Evolutionary conservation across 768 basidiomycete species (phyloP), one percentile per base, ranked within the genome.

Genomic region (Tubosaeta sp.): DNA sequence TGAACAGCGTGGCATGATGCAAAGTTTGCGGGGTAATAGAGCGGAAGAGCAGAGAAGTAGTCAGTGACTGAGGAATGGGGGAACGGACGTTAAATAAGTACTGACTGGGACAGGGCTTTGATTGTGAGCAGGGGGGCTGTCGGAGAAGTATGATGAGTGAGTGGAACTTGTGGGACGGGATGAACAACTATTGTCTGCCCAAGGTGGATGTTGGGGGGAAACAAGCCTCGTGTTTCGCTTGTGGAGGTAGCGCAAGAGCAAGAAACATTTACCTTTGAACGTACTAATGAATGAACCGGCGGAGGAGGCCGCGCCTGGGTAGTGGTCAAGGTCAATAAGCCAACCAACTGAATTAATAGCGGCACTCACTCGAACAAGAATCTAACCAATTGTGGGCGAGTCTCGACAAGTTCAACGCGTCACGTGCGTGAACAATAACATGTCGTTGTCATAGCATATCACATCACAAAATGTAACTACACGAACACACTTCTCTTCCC

Each of bases 281-380:
- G 59, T 67, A 61, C 71, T 72, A 84, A 83, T 57, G 84, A 86
- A 64, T 69, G 81, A 79, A 67, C 68, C 65, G 61, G 75, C 81
- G 82, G 82, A 85, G 82, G 83, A 82, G 81, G 83, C 83, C 83
- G 82, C 76, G 74, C 83, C 82, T 82, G 70, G 64, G 48, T 53
- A 47, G 35, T 53, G 58, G 52, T 1, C 34, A 49, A 53, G 14
- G 59, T 59, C 48, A 54, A 45, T 25, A 13, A 26, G 11, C 29
- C 9, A 29, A n/a, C 26, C 7, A 26, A 14, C 12, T 11, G 44
- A 31, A 31, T 42, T 13, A 17, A n/a, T 26, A 13, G 39, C 12
- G 38, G 19, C 22, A 22, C 38, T 39, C 19, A 39, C 38, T 58
- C 64, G 58, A 69, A 76, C 76, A 62, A 29, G 70, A 71, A 70